These are phyloP conservation scores for Blastocystis sp. DNA, from an alignment of 352 stramenopile genomes.

Conservation along the genomic window DNA sequence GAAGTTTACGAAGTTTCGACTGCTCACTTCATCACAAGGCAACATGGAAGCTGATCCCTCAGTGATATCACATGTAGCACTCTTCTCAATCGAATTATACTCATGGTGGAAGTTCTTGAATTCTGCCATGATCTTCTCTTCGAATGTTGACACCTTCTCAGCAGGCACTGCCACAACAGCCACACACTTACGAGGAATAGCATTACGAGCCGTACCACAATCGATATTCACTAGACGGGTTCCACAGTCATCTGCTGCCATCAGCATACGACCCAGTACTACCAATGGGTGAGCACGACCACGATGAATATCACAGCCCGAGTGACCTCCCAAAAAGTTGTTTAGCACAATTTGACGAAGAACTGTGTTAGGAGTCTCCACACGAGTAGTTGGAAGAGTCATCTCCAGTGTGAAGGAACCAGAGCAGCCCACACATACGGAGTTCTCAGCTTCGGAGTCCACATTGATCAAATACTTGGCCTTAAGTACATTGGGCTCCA, in stretches of 20 bases:
- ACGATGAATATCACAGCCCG: conserved; percentile 58
- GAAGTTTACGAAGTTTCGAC: conserved; percentile 52
- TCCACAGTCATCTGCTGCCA: not conserved
- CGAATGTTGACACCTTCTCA: conserved; percentile 38
- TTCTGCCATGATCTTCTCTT: not conserved
- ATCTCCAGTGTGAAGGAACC: conserved; percentile 60
- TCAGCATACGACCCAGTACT: conserved; percentile 29
- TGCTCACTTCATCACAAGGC: conserved; percentile 1
- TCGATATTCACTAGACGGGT: conserved; percentile 38
- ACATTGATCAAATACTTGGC: conserved; percentile 62
- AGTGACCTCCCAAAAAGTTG: conserved; percentile 60
- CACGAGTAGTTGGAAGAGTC: conserved; percentile 25
- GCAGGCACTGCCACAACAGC: conserved; percentile 22
- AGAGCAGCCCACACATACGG: conserved; percentile 55
- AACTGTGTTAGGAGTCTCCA: not conserved
- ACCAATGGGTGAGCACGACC: conserved; percentile 50
- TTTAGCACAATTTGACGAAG: conserved; percentile 43
- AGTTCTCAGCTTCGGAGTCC: conserved; percentile 51
- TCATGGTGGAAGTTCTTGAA: conserved; percentile 52
- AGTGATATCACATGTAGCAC: conserved; percentile 13
- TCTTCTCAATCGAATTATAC: conserved; percentile 51
- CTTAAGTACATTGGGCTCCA: conserved; percentile 55
- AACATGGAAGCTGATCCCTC: not conserved
- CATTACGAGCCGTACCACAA: conserved; percentile 57
- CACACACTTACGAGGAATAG: conserved; percentile 62